Conservation (phyloP, 2,329 filamentous ascomycete species). For the Pseudocercospora macadamiae region DNA sequence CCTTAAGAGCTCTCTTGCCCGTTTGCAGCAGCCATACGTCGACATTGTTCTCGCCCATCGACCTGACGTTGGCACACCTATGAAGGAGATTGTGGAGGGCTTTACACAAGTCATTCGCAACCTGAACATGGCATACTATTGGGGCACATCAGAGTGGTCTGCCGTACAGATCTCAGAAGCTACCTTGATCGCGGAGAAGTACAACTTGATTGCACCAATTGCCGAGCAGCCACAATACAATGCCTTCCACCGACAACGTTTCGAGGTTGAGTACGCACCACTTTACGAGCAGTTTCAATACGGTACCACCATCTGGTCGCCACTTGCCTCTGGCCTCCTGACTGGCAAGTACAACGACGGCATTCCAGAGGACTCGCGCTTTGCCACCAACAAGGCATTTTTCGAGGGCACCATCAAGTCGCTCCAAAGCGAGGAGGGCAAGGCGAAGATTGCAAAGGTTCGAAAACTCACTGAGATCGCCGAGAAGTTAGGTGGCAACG, state of each 20-base stretch:
- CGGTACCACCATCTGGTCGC: conserved; percentile 61
- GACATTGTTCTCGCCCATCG: conserved; percentile 67
- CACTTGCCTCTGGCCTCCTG: conserved; percentile 60
- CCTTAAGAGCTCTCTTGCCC: conserved; percentile 59
- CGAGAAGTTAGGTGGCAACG: conserved; percentile 52
- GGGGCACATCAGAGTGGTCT: conserved; percentile 65
- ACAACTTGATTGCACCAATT: conserved; percentile 62
- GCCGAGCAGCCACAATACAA: conserved; percentile 63
- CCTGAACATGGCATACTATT: conserved; percentile 65
- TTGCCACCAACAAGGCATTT: conserved; percentile 60
- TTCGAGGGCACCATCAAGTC: conserved; percentile 60
- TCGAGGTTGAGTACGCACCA: conserved; percentile 64
- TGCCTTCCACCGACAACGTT: conserved; percentile 62
- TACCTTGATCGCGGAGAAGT: conserved; percentile 56
- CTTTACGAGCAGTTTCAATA: conserved; percentile 61
- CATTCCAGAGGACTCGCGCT: conserved; percentile 63
- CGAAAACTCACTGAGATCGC: conserved; percentile 56
- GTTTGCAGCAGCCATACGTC: conserved; percentile 67
- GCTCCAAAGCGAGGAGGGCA: conserved; percentile 53
- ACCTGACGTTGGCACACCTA: conserved; percentile 52
- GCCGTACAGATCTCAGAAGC: conserved; percentile 64
- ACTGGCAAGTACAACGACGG: conserved; percentile 68
- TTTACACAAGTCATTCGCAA: conserved; percentile 57
- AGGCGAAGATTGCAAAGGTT: conserved; percentile 62
- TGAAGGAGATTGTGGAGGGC: conserved; percentile 61